phyloP scores from a whole-genome alignment of 108 stramenopile genomes.

The Asterionellopsis glacialis region DNA sequence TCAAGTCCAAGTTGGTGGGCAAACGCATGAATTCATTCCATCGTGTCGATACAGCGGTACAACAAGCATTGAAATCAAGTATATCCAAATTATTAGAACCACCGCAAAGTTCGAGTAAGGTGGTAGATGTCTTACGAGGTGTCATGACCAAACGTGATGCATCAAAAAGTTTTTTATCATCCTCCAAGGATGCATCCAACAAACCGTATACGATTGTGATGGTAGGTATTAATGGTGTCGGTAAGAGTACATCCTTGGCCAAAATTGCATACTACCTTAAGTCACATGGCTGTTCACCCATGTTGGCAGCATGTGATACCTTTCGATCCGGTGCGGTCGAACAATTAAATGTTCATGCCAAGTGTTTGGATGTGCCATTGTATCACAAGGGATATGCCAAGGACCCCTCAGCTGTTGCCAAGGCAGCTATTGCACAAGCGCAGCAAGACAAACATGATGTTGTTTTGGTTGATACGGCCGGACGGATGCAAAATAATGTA shows the following conservation, averaged over 20 bases:
- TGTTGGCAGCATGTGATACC: constrained; percentile 96
- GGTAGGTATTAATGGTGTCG: constrained; percentile 95
- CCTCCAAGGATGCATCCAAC: constrained; percentile 15
- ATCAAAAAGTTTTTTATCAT: constrained; percentile 18
- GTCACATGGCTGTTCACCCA: constrained; percentile 68
- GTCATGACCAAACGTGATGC: constrained; percentile 52
- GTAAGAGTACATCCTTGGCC: constrained; percentile 88
- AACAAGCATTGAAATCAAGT: constrained; percentile 73
- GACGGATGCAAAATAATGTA: constrained; percentile 97
- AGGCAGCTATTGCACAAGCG: constrained; percentile 86
- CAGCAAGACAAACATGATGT: constrained; percentile 73
- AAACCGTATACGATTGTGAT: constrained; percentile 87
- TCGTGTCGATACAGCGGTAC: constrained; percentile 78
- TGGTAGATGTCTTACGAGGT: constrained; percentile 52
- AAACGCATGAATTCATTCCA: constrained; percentile 63
- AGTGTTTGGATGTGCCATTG: constrained; percentile 85
- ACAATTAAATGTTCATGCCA: constrained; percentile 91
- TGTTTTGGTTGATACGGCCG: constrained; percentile 96
- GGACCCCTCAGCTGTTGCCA: constrained; percentile 90
- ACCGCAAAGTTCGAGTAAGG: constrained; percentile 16
- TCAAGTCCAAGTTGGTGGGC: constrained; percentile 51
- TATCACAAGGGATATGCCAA: constrained; percentile 93
- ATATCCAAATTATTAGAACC: constrained; percentile 58
- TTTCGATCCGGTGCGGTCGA: constrained; percentile 97
- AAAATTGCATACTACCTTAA: constrained; percentile 87